Percentiles rank a stretch among this genome's conserved stretches.
phyloP scores from a whole-genome alignment of 805 yeast species.

The Starmera pachycereana region DNA sequence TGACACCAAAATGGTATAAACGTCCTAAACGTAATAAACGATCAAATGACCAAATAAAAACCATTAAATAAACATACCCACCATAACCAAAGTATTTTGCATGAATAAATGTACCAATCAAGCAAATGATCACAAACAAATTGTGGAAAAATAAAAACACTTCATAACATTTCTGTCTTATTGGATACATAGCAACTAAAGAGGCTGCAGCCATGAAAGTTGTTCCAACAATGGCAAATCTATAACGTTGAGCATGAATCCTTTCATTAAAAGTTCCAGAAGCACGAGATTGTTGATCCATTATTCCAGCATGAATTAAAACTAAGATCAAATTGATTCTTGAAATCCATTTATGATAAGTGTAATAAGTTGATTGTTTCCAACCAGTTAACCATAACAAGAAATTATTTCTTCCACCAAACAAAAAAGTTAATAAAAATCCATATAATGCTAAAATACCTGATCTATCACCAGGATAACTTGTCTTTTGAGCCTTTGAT shows the following conservation, averaged over 20 bases:
- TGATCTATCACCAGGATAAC: conserved; percentile 13
- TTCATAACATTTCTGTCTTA: conserved; percentile 52
- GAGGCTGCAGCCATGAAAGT: conserved; percentile 1
- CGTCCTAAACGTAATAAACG: conserved; percentile 34
- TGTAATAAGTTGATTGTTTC: conserved; percentile 50
- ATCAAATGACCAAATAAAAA: conserved; percentile 37
- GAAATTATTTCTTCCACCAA: conserved; percentile 68
- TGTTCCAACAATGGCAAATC: conserved; percentile 13
- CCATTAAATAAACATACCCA: conserved; percentile 18
- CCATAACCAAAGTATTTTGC: conserved; percentile 40
- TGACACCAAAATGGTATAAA: conserved; percentile 12
- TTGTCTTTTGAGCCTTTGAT: conserved; percentile 1
- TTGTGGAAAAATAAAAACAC: conserved; percentile 49
- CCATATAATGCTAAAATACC: conserved; percentile 23
- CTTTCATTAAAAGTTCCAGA: conserved; percentile 8
- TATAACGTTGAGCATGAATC: conserved; percentile 8
- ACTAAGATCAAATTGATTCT: conserved; percentile 31
- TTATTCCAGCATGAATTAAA: conserved; percentile 33
- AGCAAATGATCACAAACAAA: conserved; percentile 40
- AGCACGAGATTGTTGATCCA: conserved; percentile 13
- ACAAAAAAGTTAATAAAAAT: conserved; percentile 46
- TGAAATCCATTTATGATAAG: conserved; percentile 59
- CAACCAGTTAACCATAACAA: conserved; percentile 52
- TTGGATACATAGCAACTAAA: conserved; percentile 22
- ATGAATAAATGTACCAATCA: conserved; percentile 51